Evolutionary conservation across 2,329 filamentous ascomycete genomes (phyloP), one percentile per base, ranked within the genome.

Genomic region (Ceratocystis huliohia): DNA sequence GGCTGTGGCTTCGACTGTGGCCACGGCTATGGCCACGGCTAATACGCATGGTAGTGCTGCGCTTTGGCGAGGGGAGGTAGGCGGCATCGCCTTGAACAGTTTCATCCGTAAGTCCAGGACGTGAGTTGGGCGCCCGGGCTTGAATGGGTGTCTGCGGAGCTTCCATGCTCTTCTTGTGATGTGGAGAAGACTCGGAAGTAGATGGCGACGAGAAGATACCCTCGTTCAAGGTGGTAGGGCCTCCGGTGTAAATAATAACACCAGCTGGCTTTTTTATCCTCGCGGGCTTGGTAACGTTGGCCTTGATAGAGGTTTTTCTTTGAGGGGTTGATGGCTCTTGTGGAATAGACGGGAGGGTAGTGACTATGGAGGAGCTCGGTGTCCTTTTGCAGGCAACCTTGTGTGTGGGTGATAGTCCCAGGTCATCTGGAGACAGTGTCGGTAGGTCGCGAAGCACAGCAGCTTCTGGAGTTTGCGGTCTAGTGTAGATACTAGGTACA

Each of bases 71-170:
- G 6, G 79, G 74, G 37, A 87, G 73, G 69, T 84, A 87, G 2
- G 84, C 82, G 59, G 81, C 80, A 67, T 82, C 84, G 44, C 84
- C 84, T 4, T 84, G 83, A 2, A 86, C 73, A 1, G 79, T 74
- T 70, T 86, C 82, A 69, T 87, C 84, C 1, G 84, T 87, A 5
- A 87, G 77, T 17, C 84, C 84, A 1, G 78, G 79, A 22, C 84
- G 77, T n/a, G 84, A 78, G 70, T 87, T 87, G 13, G 84, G 84
- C 5, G 84, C 84, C 61, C 80, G 77, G 13, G 84, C 83, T 33
- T 84, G 75, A 8, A 84, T 79, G 0, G 82, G 79, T 30, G 62
- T 67, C 25, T 59, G 41, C 2, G 80, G 76, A 28, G 76, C 74
- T 48, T 81, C 80, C 61, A 80, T 71, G 70, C 78, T 80, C 66